Evolutionary conservation across 78 protist species (phyloP).

Genomic region (Dictyostelium citrinum): DNA sequence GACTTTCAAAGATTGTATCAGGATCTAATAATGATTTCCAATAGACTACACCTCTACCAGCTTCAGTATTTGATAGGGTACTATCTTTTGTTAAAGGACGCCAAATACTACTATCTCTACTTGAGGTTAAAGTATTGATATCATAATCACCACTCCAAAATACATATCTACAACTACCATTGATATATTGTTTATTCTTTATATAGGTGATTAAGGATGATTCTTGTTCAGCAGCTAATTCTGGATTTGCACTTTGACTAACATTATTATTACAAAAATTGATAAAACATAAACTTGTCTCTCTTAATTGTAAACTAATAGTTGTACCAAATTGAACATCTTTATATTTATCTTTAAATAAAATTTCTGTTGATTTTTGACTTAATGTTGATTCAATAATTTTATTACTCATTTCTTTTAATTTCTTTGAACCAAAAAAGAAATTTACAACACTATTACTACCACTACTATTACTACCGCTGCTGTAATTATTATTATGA

Average conservation of each 20-base stretch:
- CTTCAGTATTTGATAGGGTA: background rate
- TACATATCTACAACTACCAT: slow-evolving; percentile 42
- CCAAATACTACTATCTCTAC: slow-evolving; percentile 1
- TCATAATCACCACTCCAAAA: slow-evolving; percentile 69
- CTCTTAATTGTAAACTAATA: slow-evolving; percentile 36
- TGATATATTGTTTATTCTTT: slow-evolving; percentile 46
- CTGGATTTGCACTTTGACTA: slow-evolving; percentile 20
- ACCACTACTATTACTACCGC: background rate
- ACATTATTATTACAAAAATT: slow-evolving; percentile 46
- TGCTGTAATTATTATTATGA: background rate
- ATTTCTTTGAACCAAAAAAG: slow-evolving; percentile 18
- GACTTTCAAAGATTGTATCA: slow-evolving; percentile 14
- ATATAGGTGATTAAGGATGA: background rate
- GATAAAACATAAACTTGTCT: slow-evolving; percentile 34
- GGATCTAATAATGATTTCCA: slow-evolving; percentile 1
- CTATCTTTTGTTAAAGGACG: background rate
- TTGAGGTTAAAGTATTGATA: background rate
- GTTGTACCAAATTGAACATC: slow-evolving; percentile 61
- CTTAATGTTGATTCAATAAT: slow-evolving; percentile 24
- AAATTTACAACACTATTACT: background rate
- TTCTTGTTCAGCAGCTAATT: background rate
- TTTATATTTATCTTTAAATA: slow-evolving; percentile 40
- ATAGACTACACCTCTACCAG: slow-evolving; percentile 38
- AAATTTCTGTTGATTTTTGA: slow-evolving; percentile 15
- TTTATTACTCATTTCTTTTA: slow-evolving; percentile 32